These are phyloP conservation scores for Moricandia moricandioides DNA, from an alignment of 345 rosid species.

Conservation along the genomic window DNA sequence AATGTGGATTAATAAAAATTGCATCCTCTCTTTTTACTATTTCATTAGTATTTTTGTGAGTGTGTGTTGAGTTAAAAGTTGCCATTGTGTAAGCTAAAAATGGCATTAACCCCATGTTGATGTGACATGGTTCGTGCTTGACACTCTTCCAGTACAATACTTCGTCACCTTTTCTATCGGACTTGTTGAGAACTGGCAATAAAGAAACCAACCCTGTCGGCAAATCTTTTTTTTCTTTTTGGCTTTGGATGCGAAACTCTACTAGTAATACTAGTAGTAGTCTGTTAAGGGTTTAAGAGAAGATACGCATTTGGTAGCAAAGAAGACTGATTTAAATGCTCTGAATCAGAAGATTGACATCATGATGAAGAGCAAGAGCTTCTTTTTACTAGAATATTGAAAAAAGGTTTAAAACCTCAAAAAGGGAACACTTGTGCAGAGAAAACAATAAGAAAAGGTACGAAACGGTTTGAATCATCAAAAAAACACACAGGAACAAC, in stretches of 20 bases:
- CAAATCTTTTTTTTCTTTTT: too few species aligned
- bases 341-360: background rate
- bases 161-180: background rate
- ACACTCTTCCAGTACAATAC: slow-evolving; percentile 47
- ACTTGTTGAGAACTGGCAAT: background rate
- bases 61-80: slow-evolving; percentile 56
- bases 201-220: too few species aligned
- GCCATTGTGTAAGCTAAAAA: slow-evolving; percentile 74
- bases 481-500: background rate
- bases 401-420: background rate
- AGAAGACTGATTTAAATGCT: background rate
- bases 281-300: background rate
- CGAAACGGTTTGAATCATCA: slow-evolving; percentile 16
- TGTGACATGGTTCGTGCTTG: slow-evolving; percentile 74
- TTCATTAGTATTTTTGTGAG: background rate
- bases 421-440: background rate
- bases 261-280: background rate
- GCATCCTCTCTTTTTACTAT: background rate
- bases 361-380: background rate
- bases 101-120: slow-evolving; percentile 87
- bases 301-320: background rate
- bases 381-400: background rate
- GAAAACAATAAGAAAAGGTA: slow-evolving; percentile 14
- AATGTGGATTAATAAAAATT: background rate
- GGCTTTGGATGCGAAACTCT: background rate